These are phyloP conservation scores for Aaosphaeria pasadenensis DNA, from an alignment of 2,329 filamentous ascomycete species.

Conservation along the genomic window DNA sequence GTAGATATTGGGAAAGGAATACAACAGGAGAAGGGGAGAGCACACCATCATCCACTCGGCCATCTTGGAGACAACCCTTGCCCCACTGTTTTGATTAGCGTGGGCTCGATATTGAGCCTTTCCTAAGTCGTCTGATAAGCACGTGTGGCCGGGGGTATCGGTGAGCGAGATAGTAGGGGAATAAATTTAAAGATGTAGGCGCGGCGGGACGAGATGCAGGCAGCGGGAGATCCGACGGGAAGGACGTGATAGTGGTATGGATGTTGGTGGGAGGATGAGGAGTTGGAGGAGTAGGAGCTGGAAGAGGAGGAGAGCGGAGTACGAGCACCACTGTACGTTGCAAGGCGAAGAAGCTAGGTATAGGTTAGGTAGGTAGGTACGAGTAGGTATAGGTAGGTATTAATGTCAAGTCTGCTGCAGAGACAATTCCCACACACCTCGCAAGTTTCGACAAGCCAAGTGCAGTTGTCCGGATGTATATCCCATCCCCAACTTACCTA, in stretches of 20 bases:
- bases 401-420: too few relatives aligned
- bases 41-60: constrained; percentile 36
- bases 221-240: constrained; percentile 4
- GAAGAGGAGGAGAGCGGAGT: constrained; percentile 4
- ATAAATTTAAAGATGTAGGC: constrained; percentile 3
- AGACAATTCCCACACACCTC: too few relatives aligned
- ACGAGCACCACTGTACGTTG: too few relatives aligned
- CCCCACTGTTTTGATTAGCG: constrained; percentile 36
- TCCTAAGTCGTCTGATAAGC: constrained; percentile 31
- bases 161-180: constrained; percentile 3
- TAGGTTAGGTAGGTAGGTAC: too few relatives aligned
- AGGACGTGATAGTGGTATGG: neutral
- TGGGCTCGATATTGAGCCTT: constrained; percentile 30
- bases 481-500: too few relatives aligned
- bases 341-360: too few relatives aligned
- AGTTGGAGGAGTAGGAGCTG: constrained; percentile 1
- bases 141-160: constrained; percentile 23
- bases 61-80: constrained; percentile 26
- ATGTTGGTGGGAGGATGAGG: constrained; percentile 1
- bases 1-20: neutral
- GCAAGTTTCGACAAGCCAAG: too few relatives aligned
- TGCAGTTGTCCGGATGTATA: too few relatives aligned
- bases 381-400: too few relatives aligned
- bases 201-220: constrained; percentile 10
- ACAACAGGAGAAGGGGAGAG: constrained; percentile 11